Evolutionary conservation across 495 filamentous ascomycete genomes (phyloP).

Genomic region (Darksidea phi): DNA sequence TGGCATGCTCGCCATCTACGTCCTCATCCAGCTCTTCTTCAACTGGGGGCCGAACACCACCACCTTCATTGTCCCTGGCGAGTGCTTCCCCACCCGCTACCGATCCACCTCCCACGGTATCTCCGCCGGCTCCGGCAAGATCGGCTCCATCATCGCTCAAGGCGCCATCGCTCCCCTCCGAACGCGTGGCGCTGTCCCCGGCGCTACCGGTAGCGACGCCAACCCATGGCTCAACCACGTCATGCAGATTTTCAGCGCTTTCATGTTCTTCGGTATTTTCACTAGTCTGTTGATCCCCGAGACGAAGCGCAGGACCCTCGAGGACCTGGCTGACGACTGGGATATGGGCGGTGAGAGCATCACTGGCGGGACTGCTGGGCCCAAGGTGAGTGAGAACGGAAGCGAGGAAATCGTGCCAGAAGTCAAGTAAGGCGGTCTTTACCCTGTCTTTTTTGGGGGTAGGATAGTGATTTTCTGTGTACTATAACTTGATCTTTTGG

Average conservation of each 20-base stretch:
- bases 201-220: conserved; percentile 38
- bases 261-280: conserved; percentile 72
- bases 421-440: not conserved
- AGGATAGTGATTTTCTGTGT: too few species aligned
- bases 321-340: conserved; percentile 40
- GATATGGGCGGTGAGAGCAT: conserved; percentile 33
- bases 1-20: conserved; percentile 38
- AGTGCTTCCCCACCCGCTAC: conserved; percentile 87
- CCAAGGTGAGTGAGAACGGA: conserved; percentile 4
- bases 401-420: conserved; percentile 1
- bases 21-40: conserved; percentile 44
- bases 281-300: conserved; percentile 68
- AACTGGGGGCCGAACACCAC: conserved; percentile 74
- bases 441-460: too few species aligned
- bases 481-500: too few species aligned
- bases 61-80: conserved; percentile 87
- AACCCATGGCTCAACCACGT: conserved; percentile 75
- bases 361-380: conserved; percentile 10
- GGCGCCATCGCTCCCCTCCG: conserved; percentile 51
- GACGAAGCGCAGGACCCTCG: conserved; percentile 66
- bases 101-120: conserved; percentile 82
- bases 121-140: conserved; percentile 77
- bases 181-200: conserved; percentile 34
- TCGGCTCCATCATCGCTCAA: conserved; percentile 67
- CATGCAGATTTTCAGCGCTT: conserved; percentile 75